Conservation (phyloP, 140 eudicot species). For the Bidens hawaiensis region DNA sequence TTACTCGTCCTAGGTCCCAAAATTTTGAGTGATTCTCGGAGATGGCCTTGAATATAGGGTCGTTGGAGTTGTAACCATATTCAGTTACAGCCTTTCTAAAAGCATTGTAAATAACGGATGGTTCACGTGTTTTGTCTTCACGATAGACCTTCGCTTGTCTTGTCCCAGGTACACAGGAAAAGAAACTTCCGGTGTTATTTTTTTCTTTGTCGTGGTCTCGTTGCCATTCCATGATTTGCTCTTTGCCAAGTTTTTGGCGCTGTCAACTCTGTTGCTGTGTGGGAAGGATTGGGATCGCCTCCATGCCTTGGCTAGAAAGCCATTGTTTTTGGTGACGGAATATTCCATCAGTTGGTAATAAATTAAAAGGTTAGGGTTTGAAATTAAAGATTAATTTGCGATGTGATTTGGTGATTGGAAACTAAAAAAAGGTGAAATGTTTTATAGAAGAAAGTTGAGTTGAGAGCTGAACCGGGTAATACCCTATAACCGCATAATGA, state of each 20-base stretch:
- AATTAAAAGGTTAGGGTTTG: no score
- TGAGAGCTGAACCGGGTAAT: no score
- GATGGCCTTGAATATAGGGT: no score
- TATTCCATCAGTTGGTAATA: slow-evolving; percentile 11
- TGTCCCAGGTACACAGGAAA: slow-evolving; percentile 57
- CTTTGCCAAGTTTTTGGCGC: slow-evolving; percentile 21
- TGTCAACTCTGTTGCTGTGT: neutral
- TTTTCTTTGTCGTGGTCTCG: slow-evolving; percentile 13
- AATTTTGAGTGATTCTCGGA: no score
- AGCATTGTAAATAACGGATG: slow-evolving; percentile 59
- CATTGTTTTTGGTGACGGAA: slow-evolving; percentile 12
- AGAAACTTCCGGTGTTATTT: slow-evolving; percentile 36
- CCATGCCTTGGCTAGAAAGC: slow-evolving; percentile 31
- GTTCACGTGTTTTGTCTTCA: slow-evolving; percentile 36
- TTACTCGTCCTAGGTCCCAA: no score
- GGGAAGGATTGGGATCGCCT: slow-evolving; percentile 20
- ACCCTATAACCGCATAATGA: no score
- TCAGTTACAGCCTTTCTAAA: slow-evolving; percentile 55
- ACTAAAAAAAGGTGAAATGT: no score
- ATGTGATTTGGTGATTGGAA: no score
- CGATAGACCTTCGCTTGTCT: slow-evolving; percentile 46
- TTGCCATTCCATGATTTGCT: slow-evolving; percentile 33
- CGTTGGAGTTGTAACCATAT: slow-evolving; percentile 39
- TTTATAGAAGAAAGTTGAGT: no score
- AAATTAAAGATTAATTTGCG: no score